phyloP scores from a whole-genome alignment of 768 basidiomycete genomes.

The Coprinopsis sp. region DNA sequence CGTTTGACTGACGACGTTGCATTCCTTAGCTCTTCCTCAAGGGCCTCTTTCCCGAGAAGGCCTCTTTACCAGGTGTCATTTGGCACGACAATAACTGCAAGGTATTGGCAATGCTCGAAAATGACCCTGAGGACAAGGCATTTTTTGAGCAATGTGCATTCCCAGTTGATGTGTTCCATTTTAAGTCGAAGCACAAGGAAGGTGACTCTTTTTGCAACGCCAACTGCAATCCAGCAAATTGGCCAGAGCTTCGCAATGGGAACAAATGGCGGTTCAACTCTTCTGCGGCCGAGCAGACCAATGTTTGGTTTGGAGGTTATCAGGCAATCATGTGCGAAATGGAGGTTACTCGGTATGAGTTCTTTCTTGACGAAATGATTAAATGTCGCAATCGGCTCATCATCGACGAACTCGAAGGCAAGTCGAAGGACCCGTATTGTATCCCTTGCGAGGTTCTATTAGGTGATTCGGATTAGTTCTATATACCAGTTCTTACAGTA shows the following conservation, averaged over 20 bases:
- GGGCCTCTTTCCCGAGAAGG: conserved; percentile 18
- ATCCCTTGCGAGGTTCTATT: background rate
- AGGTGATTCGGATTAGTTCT: no score
- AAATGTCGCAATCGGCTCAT: conserved; percentile 15
- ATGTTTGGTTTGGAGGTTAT: conserved; percentile 24
- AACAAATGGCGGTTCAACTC: conserved; percentile 24
- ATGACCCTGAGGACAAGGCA: conserved; percentile 1
- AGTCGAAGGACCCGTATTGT: background rate
- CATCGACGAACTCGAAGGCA: background rate
- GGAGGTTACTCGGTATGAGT: conserved; percentile 22
- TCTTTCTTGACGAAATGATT: conserved; percentile 36
- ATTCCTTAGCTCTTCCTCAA: conserved; percentile 18
- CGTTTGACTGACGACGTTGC: background rate
- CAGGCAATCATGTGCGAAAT: conserved; percentile 28
- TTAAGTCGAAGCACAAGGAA: conserved; percentile 12
- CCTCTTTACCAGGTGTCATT: conserved; percentile 19
- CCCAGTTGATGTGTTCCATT: conserved; percentile 24
- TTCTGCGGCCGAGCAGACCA: conserved; percentile 18
- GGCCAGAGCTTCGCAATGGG: conserved; percentile 13
- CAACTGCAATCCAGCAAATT: conserved; percentile 11
- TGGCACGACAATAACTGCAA: conserved; percentile 25
- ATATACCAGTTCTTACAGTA: no score
- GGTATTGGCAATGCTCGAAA: conserved; percentile 18
- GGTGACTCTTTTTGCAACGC: background rate
- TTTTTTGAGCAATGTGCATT: conserved; percentile 21